Evolutionary conservation across 139 green algal genomes (phyloP).

Genomic region (Haematococcus lacustris): DNA sequence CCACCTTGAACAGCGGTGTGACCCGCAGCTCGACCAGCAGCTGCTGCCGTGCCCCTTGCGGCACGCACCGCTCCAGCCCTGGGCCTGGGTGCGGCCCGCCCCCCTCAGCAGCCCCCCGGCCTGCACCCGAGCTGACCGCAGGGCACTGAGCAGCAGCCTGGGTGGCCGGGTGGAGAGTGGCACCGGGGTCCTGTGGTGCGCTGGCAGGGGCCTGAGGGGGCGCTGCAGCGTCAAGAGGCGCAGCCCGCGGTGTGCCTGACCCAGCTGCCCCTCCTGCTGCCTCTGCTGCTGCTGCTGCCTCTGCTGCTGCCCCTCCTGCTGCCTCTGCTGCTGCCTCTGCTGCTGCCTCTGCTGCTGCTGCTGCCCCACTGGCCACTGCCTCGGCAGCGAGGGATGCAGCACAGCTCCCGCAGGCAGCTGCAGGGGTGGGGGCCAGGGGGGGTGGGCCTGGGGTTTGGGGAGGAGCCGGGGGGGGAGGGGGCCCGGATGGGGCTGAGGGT

Average conservation of each 20-base stretch:
- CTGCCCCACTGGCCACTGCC: too few species aligned
- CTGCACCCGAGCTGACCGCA: too few species aligned
- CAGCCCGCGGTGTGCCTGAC: neutral
- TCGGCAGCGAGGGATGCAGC: too few species aligned
- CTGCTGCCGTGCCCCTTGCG: slow-evolving; percentile 20
- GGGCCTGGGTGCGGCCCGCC: neutral
- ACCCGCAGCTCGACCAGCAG: slow-evolving; percentile 41
- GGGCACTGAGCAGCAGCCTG: too few species aligned
- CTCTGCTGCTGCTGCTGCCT: neutral
- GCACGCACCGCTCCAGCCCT: slow-evolving; percentile 29
- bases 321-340: too few species aligned
- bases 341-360: too few species aligned
- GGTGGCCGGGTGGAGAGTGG: neutral
- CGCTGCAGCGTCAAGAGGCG: neutral
- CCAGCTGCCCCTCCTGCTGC: neutral
- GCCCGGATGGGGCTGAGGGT: neutral
- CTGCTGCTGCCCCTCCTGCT: too few species aligned
- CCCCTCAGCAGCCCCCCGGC: too few species aligned
- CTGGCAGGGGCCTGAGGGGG: neutral
- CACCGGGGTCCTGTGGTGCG: too few species aligned
- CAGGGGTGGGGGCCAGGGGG: neutral
- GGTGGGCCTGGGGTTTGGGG: slow-evolving; percentile 6
- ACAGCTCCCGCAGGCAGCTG: too few species aligned
- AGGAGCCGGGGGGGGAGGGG: neutral
- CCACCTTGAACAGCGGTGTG: slow-evolving; percentile 33